Evolutionary conservation across 495 filamentous ascomycete species (phyloP).

Genomic region (Penicillium goetzii): DNA sequence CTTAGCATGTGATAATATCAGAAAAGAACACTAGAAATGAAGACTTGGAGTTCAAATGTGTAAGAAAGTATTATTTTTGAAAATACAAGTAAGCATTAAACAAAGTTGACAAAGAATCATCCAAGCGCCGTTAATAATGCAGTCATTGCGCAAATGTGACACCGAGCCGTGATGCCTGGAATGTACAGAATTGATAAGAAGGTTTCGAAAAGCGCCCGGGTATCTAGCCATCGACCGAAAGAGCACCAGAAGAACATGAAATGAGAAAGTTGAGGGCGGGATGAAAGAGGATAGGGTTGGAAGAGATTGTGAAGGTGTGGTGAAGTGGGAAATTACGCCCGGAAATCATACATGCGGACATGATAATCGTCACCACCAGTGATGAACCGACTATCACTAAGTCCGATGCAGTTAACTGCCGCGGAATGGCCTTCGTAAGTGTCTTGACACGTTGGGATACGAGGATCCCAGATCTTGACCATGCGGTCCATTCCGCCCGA

Average conservation of each 20-base stretch:
- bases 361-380: conserved; percentile 93
- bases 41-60: background rate
- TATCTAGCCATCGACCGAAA: conserved; percentile 25
- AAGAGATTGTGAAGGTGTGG: conserved; percentile 2
- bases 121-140: conserved; percentile 3
- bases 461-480: conserved; percentile 95
- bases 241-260: conserved; percentile 9
- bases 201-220: conserved; percentile 24
- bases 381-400: conserved; percentile 84
- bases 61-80: background rate
- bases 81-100: background rate
- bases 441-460: conserved; percentile 85
- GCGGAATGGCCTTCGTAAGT: conserved; percentile 89
- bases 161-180: background rate
- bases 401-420: conserved; percentile 88
- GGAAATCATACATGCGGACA: conserved; percentile 85
- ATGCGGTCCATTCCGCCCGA: conserved; percentile 90
- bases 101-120: background rate
- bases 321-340: conserved; percentile 37
- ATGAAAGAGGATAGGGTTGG: background rate
- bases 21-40: no score
- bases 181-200: background rate
- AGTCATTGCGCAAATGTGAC: background rate
- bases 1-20: no score
- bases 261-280: conserved; percentile 3